Evolutionary conservation across 345 rosid species (phyloP), one percentile per base, ranked within the genome.

Genomic region (Isatis tinctoria): DNA sequence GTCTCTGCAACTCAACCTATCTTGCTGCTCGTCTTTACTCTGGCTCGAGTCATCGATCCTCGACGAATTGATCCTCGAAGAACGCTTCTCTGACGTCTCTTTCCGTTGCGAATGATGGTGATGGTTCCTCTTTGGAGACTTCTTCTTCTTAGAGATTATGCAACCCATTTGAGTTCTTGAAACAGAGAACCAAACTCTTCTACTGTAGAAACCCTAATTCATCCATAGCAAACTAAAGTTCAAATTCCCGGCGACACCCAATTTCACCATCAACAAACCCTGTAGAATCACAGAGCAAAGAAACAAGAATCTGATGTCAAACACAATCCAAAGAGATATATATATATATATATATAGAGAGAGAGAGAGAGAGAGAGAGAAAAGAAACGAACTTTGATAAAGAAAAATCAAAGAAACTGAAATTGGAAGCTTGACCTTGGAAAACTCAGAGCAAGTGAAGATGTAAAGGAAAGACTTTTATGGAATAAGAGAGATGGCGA

Each of bases 131-230:
- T 88, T 84, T 67, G 89, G 87, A 0, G 95, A 87, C 67, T 59
- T 84, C 28, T 89, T n/a, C n/a, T n/a, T 85, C 83, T 94, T 94
- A 0, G 97, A 88, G 77, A 83, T 70, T 67, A 88, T 77, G 62
- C 97, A 89, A 76, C 98, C 98, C 98, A 94, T 94, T 48, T 45
- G 32, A 4, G 11, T 18, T 22, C 56, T 22, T 4, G 24, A 12
- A 36, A 60, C 22, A 47, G 8, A 65, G 39, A 57, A 24, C 36
- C 60, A 17, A 41, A 32, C 56, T 63, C 56, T 67, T 37, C n/a
- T 33, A 48, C 70, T 48, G 2, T 14, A 53, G 44, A 69, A 13
- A 70, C 52, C 68, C 60, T 49, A 72, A 59, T 30, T 13, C 60
- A 66, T 49, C 33, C 47, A 14, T 24, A 35, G 20, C 40, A 26